phyloP scores from a whole-genome alignment of 2,329 filamentous ascomycete species.

The Xylariaceae sp. region DNA sequence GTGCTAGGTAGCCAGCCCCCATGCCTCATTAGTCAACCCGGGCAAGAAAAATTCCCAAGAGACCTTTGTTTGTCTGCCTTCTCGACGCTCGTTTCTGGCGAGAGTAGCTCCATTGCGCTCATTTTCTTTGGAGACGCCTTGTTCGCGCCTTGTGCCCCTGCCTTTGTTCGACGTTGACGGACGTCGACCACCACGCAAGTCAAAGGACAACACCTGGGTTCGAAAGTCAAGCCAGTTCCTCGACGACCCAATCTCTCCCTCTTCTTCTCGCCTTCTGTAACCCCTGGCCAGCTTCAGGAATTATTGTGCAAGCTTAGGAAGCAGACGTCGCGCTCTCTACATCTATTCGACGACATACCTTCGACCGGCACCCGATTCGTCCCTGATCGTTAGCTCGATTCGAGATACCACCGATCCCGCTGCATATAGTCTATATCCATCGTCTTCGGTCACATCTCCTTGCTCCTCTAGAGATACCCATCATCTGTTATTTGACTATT shows the following conservation, averaged over 20 bases:
- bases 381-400: conserved; percentile 15
- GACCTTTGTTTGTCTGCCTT: conserved; percentile 21
- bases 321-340: neutral
- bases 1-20: too few relatives aligned
- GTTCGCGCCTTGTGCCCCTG: conserved; percentile 15
- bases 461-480: conserved; percentile 21
- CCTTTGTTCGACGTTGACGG: conserved; percentile 24
- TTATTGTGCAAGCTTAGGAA: conserved; percentile 5
- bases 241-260: too few relatives aligned
- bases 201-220: neutral
- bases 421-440: conserved; percentile 25
- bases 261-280: conserved; percentile 8
- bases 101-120: conserved; percentile 20
- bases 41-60: conserved; percentile 1
- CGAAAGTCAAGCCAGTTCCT: too few relatives aligned
- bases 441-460: conserved; percentile 19
- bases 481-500: conserved; percentile 22
- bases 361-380: conserved; percentile 13
- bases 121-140: conserved; percentile 25
- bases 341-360: neutral
- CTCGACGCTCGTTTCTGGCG: conserved; percentile 27
- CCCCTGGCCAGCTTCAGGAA: conserved; percentile 19
- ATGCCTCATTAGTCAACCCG: neutral
- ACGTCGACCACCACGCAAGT: neutral
- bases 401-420: conserved; percentile 10